A percentile compares a stretch with the other conserved stretches of the same genome.
These are phyloP conservation scores for Waltergamsia citrina DNA, from an alignment of 2,329 filamentous ascomycete genomes.

Conservation along the genomic window DNA sequence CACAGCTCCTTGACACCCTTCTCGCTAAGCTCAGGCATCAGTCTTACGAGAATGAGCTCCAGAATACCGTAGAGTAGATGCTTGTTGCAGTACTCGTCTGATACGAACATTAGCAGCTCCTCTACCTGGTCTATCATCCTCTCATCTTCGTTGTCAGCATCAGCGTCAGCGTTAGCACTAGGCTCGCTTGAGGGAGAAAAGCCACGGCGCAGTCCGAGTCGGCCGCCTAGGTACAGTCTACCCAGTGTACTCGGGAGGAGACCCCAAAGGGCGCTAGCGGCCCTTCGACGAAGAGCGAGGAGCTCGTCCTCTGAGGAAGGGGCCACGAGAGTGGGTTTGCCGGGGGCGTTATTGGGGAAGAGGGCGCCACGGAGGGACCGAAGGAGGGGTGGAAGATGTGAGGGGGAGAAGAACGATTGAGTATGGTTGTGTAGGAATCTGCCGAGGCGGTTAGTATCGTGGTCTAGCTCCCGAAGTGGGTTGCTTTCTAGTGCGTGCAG, in stretches of 20 bases:
- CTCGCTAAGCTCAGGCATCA: conserved; percentile 77
- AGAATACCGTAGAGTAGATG: conserved; percentile 77
- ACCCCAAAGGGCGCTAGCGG: conserved; percentile 49
- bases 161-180: conserved; percentile 11
- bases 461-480: too few species aligned
- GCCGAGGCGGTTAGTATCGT: conserved; percentile 10
- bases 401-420: conserved; percentile 50
- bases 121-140: conserved; percentile 50
- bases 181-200: conserved; percentile 8
- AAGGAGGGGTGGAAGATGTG: conserved; percentile 56
- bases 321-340: conserved; percentile 50
- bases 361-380: conserved; percentile 65
- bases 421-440: conserved; percentile 52
- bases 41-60: conserved; percentile 69
- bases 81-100: conserved; percentile 84
- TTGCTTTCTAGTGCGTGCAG: not conserved
- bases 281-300: conserved; percentile 53
- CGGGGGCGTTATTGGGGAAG: conserved; percentile 78
- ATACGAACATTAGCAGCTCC: conserved; percentile 62
- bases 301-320: conserved; percentile 51
- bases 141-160: conserved; percentile 30
- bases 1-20: conserved; percentile 62
- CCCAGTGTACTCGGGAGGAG: conserved; percentile 36
- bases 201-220: conserved; percentile 10
- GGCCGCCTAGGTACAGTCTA: conserved; percentile 40